Evolutionary conservation across 176 grass and related monocot genomes (phyloP), one percentile per base, ranked within the genome.

Genomic region (Avena insularis): DNA sequence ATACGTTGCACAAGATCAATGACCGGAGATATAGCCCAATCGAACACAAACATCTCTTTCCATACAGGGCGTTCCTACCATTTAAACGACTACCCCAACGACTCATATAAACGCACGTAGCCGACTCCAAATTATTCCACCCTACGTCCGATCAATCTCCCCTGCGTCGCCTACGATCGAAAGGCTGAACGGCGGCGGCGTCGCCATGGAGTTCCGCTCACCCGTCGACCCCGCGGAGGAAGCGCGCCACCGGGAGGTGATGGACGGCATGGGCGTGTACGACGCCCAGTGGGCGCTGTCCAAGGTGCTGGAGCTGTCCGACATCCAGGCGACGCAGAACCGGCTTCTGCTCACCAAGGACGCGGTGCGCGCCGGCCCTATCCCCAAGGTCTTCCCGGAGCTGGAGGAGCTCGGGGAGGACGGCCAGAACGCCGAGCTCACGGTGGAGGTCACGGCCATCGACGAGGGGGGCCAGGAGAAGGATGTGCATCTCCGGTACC

Each of bases 61-160:
- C 40, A 43, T 43, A 43, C 40, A 43, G n/a, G 23, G 13, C 47
- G 46, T 54, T 25, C 73, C 25, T 53, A 2, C 48, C 73, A 29
- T 75, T 16, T 51, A 75, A 16, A 71, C 69, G 69, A 51, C 70
- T 47, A 29, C 31, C 48, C 21, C 29, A 76, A 76, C 73, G 25
- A 76, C 73, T 8, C 25, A 31, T 54, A 54, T 76, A 76, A 53
- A 53, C 23, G 12, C n/a, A 43, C 71, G 46, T 75, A 75, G 50
- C 46, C 46, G 46, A 23, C 45, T 1, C 71, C 46, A 29, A 76
- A 43, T 43, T 43, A 54, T 9, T 76, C 47, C 21, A 49, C 45
- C 71, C 0, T 21, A 23, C 12, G 46, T 14, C 4, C 35, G 16
- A 43, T 45, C 25, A n/a, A 51, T 51, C 71, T 27, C 46, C 21